Conservation (phyloP, 768 basidiomycete genomes). For the Collybia nuda region DNA sequence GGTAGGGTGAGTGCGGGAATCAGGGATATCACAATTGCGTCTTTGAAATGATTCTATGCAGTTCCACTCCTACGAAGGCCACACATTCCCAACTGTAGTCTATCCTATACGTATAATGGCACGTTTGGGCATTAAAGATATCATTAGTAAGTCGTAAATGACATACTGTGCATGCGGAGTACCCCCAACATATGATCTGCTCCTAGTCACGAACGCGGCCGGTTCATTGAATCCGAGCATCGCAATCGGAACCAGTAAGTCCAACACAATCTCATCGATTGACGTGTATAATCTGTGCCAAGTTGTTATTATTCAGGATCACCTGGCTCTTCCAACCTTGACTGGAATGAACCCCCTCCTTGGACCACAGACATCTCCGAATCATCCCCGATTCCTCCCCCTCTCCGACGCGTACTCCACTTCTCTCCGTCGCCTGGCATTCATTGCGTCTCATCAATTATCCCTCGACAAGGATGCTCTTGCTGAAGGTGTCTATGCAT, state of each 20-base stretch:
- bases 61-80: conserved; percentile 90
- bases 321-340: conserved; percentile 77
- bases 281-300: conserved; percentile 11
- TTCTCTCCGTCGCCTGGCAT: conserved; percentile 65
- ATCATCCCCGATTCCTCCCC: conserved; percentile 76
- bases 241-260: conserved; percentile 78
- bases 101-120: conserved; percentile 84
- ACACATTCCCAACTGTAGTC: conserved; percentile 63
- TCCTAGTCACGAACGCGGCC: conserved; percentile 83
- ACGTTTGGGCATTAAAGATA: conserved; percentile 66
- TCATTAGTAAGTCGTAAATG: conserved; percentile 59
- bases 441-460: conserved; percentile 69
- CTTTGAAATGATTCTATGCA: conserved; percentile 23
- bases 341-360: conserved; percentile 79
- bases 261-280: not conserved
- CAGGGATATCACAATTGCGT: not conserved
- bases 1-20: conserved; percentile 58
- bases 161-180: not conserved
- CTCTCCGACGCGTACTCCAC: conserved; percentile 83
- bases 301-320: conserved; percentile 87
- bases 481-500: conserved; percentile 84
- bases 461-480: conserved; percentile 52
- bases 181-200: not conserved
- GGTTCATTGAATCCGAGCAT: conserved; percentile 76
- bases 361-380: conserved; percentile 60